phyloP scores from a whole-genome alignment of 1,139 yeast species.

The Pichia norvegensis region DNA sequence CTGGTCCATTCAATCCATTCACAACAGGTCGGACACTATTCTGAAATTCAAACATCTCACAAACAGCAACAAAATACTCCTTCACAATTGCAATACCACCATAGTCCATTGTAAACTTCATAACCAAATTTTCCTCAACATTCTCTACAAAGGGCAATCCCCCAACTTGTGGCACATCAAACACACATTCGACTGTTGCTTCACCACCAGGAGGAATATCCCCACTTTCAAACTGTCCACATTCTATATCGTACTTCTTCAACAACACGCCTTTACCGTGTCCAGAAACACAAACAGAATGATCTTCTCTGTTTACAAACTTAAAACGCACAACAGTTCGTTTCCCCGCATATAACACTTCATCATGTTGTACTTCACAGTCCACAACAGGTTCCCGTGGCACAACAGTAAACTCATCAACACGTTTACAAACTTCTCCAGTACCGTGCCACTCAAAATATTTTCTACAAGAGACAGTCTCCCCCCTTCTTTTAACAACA shows the following conservation, averaged over 20 bases:
- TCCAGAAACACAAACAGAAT: constrained; percentile 14
- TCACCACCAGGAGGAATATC: constrained; percentile 14
- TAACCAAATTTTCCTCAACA: constrained; percentile 5
- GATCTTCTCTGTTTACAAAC: constrained; percentile 26
- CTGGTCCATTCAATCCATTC: constrained; percentile 1
- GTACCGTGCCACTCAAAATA: constrained; percentile 4
- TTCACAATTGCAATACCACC: constrained; percentile 14
- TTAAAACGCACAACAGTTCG: constrained; percentile 18
- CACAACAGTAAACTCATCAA: not conserved
- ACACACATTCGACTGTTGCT: constrained; percentile 19
- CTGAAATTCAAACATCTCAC: constrained; percentile 12
- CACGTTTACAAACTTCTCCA: not conserved
- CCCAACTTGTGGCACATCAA: constrained; percentile 29
- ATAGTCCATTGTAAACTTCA: constrained; percentile 2
- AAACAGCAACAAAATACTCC: constrained; percentile 7
- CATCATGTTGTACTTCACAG: constrained; percentile 16
- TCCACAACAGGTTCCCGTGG: constrained; percentile 31
- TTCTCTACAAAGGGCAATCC: constrained; percentile 11
- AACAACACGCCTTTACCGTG: constrained; percentile 2
- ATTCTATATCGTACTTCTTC: not conserved
- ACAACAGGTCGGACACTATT: constrained; percentile 5
- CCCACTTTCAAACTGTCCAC: constrained; percentile 5
- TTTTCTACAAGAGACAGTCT: not conserved
- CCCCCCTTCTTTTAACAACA: not conserved
- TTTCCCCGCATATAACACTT: constrained; percentile 26